Base-by-base conservation (phyloP, 176 grass and related monocot genomes). In the Oropetium thomaeum region DNA sequence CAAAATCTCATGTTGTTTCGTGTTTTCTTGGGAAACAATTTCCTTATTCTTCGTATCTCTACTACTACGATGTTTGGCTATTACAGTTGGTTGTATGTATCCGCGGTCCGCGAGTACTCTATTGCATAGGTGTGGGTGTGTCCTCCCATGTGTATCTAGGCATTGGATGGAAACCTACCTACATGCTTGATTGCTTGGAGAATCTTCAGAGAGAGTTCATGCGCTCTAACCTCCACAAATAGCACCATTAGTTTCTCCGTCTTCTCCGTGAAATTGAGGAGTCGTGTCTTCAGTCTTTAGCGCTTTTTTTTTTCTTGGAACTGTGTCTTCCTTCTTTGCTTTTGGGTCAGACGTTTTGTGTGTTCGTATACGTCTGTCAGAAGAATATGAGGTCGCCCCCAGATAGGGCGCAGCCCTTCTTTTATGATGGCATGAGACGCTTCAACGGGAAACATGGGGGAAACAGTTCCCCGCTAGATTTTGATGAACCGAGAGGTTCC, bases 21-120 rank as follows among this genome's bases (percentile, higher is more conserved):
- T 73, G 34, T 4, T 83, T 52, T 69, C 70, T 71, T 49, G 37
- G 51, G 23, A 64, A 64, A 38, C 26, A 19, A 70, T 11, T 77
- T 48, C 57, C 29, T 25, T 64, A 26, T 51, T 64, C 12, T 23
- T 20, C 34, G 27, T 41, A 22, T 65, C 28, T 25, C 1, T 38
- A 6, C 8, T 38, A 1, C 8, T 48, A 60, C 30, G 28, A 29
- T 23, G 31, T 66, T 65, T 52, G 47, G 44, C 9, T 40, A 25
- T 25, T 5, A 3, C 9, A 25, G 51, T 25, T 0, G 22, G 12
- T 15, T 48, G 41, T 28, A 13, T 40, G 4, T 20, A 17, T 53
- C 9, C n/a, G 16, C 33, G n/a, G n/a, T n/a, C n/a, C n/a, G 13
- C 17, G 25, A 27, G 40, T 53, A 65, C n/a, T 52, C n/a, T 65